These are phyloP conservation scores for Brassica napus DNA, from an alignment of 345 rosid genomes.

Conservation along the genomic window DNA sequence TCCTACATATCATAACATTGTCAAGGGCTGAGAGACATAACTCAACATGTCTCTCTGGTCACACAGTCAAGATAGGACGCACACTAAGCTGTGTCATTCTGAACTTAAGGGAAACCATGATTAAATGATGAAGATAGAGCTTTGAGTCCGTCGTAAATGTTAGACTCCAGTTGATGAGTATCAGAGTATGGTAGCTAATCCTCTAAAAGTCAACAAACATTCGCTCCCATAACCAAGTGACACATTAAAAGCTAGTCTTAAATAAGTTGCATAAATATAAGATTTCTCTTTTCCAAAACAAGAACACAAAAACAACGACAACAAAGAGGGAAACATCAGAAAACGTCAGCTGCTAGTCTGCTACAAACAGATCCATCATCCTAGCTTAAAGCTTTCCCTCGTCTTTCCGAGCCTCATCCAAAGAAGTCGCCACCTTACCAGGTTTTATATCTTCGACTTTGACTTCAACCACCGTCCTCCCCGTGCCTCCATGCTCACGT, in stretches of 20 bases:
- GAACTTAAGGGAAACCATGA: too few species aligned
- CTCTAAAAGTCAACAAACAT: neutral
- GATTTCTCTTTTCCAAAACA: neutral
- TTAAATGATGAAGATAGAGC: too few species aligned
- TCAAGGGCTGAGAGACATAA: too few species aligned
- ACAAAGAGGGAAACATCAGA: neutral
- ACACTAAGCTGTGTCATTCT: too few species aligned
- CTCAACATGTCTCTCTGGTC: too few species aligned
- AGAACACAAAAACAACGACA: neutral
- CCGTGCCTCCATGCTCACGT: conserved; percentile 38
- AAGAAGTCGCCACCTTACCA: conserved; percentile 21
- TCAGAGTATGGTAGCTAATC: neutral
- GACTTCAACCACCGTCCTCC: conserved; percentile 37
- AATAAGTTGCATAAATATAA: neutral
- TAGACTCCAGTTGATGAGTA: too few species aligned
- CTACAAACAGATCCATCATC: neutral
- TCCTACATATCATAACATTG: too few species aligned
- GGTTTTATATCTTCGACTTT: conserved; percentile 23
- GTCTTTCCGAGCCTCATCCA: conserved; percentile 8
- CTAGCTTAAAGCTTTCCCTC: neutral
- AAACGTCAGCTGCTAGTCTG: neutral
- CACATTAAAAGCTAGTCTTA: neutral
- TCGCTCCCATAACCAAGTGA: too few species aligned
- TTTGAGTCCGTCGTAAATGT: too few species aligned
- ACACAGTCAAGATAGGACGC: too few species aligned